Evolutionary conservation across 2,329 filamentous ascomycete genomes (phyloP), one percentile per base, ranked within the genome.

Genomic region (Neopestalotiopsis clavispora): DNA sequence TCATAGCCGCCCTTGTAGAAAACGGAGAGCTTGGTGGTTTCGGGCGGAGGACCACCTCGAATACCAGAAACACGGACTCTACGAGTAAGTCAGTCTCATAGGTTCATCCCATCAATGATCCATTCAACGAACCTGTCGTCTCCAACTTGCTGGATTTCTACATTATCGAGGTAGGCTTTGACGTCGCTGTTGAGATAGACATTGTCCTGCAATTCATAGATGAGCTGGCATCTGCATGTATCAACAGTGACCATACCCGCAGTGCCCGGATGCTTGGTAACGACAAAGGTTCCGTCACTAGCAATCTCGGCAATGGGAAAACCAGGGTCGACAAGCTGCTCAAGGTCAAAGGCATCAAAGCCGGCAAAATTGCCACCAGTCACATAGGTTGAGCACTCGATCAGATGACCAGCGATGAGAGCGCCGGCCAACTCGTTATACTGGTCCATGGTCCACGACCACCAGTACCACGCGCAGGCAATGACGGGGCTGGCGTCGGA

Each of bases 171-270:
- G 30, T 45, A 40, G n/a, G n/a, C 83, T 78, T 67, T 81, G 79
- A 67, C 81, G 0, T 83, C 84, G 1, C 82, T 77, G 68, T 85
- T 85, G 64, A 85, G 85, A 0, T 77, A 80, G 0, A 83, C 84
- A 4, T 81, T 80, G 0, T 83, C 83, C 20, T 85, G 83, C 23
- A 85, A 73, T 66, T 85, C 83, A 52, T 85, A 85, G 4, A 85
- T 71, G 2, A 85, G 75, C 68, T 85, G 83, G 0, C 74, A 77
- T 0, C 73, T 79, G 34, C 74, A 74, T 0, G 77, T 80, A 1
- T 77, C 75, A 13, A 75, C 52, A 28, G 66, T 76, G 1, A 75
- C 69, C n/a, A 71, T 62, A 10, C 74, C 75, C 38, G 74, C 73
- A 6, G 69, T 66, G 40, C 62, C 69, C 66, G 73, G 72, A 52